Conservation (phyloP, 495 filamentous ascomycete species). For the Penicillium silybi region DNA sequence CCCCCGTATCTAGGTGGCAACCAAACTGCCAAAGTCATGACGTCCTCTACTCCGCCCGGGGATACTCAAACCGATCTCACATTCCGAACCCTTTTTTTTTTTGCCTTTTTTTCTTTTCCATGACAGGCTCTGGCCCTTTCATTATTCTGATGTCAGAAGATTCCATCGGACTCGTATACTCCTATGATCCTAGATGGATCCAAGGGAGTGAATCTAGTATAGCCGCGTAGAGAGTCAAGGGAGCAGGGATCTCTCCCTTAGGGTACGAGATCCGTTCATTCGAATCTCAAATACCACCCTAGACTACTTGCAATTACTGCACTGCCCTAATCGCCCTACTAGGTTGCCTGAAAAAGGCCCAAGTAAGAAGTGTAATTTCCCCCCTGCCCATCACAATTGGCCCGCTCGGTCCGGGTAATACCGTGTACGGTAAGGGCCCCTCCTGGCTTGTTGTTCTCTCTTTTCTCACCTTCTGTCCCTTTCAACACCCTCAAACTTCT, state of each 20-base stretch:
- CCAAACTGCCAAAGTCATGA: slow-evolving; percentile 21
- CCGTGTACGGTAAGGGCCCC: slow-evolving; percentile 11
- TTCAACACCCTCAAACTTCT: slow-evolving; percentile 33
- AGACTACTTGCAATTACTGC: slow-evolving; percentile 4
- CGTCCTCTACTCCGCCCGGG: slow-evolving; percentile 17
- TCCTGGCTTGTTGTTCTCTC: slow-evolving; percentile 19
- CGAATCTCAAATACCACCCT: background rate
- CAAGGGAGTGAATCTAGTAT: background rate
- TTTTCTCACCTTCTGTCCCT: background rate
- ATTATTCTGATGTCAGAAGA: background rate
- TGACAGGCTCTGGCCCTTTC: background rate
- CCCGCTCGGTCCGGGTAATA: slow-evolving; percentile 5
- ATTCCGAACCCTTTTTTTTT: background rate
- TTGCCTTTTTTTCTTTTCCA: background rate
- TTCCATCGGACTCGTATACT: background rate
- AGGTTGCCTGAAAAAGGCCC: background rate
- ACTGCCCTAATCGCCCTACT: background rate
- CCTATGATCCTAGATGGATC: background rate
- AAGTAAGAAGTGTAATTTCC: background rate
- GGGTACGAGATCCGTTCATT: background rate
- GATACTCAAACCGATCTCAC: background rate
- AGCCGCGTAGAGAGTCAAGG: background rate
- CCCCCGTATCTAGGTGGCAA: slow-evolving; percentile 19
- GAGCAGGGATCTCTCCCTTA: slow-evolving; percentile 4
- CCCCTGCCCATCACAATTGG: background rate